Evolutionary conservation across 1,139 yeast species (phyloP), one percentile per base, ranked within the genome.

Genomic region (Barnettozyma hawaiiensis): DNA sequence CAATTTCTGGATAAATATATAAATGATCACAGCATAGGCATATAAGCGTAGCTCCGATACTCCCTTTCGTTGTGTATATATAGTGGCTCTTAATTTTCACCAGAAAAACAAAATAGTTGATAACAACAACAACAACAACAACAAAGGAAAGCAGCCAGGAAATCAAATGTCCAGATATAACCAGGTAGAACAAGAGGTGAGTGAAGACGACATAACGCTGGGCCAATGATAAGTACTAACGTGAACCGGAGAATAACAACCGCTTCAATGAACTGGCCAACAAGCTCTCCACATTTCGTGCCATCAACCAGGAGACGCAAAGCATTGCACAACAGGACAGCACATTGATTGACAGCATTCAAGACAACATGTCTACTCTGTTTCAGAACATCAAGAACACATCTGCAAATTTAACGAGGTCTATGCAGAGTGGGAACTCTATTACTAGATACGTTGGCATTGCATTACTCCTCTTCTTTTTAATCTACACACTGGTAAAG

Each of bases 401-500:
- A 0, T 79, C 95, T 24, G 67, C 75, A 3, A 78, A 84, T 41
- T 71, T 90, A 35, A 66, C 84, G 24, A 73, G 83, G 37, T 73
- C 82, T 1, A 69, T 78, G 58, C 65, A 65, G 38, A 69, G 76
- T 7, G 85, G 85, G 15, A 78, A 76, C 35, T 73, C 76, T 18
- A 62, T 77, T 24, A 72, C 78, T 66, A 71, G 74, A 57, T 75
- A 72, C 65, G 85, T 73, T 11, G 78, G 72, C 14, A 55, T 75
- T 42, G 83, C 86, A 6, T 65, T 87, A 47, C 54, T 75, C 35
- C 69, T 69, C 4, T 80, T 87, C 54, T 73, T 86, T 53, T 67
- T 86, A 7, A 53, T 85, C 31, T 87, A 87, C 75, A 75, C 81
- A 55, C 62, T 86, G 49, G 71, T 71, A 57, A 81, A 78, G 59